These are phyloP conservation scores for Nannochloropsis salina DNA, from an alignment of 108 stramenopile species.

Conservation along the genomic window DNA sequence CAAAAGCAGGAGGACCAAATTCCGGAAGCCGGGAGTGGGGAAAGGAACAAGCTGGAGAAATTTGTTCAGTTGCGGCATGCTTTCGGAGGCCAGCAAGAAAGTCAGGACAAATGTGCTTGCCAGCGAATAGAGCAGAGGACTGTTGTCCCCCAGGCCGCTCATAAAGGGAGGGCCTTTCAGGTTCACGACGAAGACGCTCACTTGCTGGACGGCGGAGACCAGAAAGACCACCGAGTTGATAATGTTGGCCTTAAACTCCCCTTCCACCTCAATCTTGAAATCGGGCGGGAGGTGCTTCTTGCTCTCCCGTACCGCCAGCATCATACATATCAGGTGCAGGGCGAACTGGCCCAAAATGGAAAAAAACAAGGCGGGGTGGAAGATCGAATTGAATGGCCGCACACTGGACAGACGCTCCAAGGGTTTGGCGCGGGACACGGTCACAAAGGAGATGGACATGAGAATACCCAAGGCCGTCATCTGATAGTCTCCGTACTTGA, in stretches of 20 bases:
- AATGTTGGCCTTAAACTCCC: slow-evolving; percentile 76
- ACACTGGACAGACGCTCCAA: slow-evolving; percentile 79
- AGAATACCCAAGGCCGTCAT: slow-evolving; percentile 65
- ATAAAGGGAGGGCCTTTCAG: slow-evolving; percentile 96
- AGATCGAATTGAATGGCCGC: slow-evolving; percentile 84
- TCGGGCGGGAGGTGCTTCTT: slow-evolving; percentile 68
- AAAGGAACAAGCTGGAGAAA: slow-evolving; percentile 95
- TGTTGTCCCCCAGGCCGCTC: slow-evolving; percentile 92
- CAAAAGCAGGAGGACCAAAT: slow-evolving; percentile 73
- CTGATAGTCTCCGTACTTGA: slow-evolving; percentile 91
- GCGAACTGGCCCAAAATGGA: slow-evolving; percentile 85
- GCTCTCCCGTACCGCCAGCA: slow-evolving; percentile 49
- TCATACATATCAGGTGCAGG: slow-evolving; percentile 80
- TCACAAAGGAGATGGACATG: slow-evolving; percentile 81
- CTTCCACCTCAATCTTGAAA: slow-evolving; percentile 74
- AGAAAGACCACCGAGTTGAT: slow-evolving; percentile 88
- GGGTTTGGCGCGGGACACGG: slow-evolving; percentile 86
- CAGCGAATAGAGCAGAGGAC: slow-evolving; percentile 82
- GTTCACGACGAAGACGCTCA: slow-evolving; percentile 94
- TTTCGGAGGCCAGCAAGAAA: slow-evolving; percentile 52
- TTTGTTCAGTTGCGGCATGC: slow-evolving; percentile 86
- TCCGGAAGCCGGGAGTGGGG: slow-evolving; percentile 79
- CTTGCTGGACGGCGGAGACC: slow-evolving; percentile 88
- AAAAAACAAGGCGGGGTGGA: slow-evolving; percentile 86
- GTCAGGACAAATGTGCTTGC: slow-evolving; percentile 55